A percentile compares a stretch with the other conserved stretches of the same genome.
These are phyloP conservation scores for Coemansia erecta DNA, from an alignment of 192 early-diverging fungal genomes.

Conservation along the genomic window DNA sequence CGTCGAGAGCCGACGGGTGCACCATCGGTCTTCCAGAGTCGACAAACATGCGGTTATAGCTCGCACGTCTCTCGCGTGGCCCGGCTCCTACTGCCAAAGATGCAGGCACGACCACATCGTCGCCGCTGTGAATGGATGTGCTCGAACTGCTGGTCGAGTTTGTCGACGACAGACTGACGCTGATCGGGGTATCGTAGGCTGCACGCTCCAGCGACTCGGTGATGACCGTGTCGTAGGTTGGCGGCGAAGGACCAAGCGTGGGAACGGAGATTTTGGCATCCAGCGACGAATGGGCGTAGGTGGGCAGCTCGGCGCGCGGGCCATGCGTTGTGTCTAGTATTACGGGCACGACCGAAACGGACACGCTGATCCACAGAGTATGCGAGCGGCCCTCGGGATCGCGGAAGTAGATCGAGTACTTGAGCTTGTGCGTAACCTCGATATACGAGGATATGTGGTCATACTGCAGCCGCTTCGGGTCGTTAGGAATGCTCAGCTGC, in stretches of 20 bases:
- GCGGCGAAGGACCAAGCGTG: constrained; percentile 27
- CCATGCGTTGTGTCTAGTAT: constrained; percentile 24
- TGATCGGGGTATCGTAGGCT: background rate
- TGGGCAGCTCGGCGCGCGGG: constrained; percentile 29
- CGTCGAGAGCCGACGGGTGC: constrained; percentile 22
- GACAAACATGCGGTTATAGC: constrained; percentile 14
- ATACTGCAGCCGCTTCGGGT: constrained; percentile 38
- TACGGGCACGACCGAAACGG: constrained; percentile 41
- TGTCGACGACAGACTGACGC: background rate
- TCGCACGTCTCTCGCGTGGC: background rate
- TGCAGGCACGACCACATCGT: background rate
- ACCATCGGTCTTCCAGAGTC: constrained; percentile 27
- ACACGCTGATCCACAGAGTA: constrained; percentile 51
- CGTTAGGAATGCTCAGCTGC: constrained; percentile 29
- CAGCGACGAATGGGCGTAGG: constrained; percentile 37
- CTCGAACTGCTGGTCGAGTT: background rate
- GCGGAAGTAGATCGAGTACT: constrained; percentile 46
- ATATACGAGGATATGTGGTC: constrained; percentile 50
- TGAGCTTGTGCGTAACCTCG: constrained; percentile 51
- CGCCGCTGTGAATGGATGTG: background rate
- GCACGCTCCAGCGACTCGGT: constrained; percentile 14
- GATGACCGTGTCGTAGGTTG: constrained; percentile 36
- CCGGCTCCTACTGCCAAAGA: too few species aligned
- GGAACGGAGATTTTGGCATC: constrained; percentile 30
- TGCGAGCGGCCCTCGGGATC: constrained; percentile 31